Percentiles rank a stretch among this genome's conserved stretches.
phyloP scores from a whole-genome alignment of 441 rosid species.

The Brassica balearica region DNA sequence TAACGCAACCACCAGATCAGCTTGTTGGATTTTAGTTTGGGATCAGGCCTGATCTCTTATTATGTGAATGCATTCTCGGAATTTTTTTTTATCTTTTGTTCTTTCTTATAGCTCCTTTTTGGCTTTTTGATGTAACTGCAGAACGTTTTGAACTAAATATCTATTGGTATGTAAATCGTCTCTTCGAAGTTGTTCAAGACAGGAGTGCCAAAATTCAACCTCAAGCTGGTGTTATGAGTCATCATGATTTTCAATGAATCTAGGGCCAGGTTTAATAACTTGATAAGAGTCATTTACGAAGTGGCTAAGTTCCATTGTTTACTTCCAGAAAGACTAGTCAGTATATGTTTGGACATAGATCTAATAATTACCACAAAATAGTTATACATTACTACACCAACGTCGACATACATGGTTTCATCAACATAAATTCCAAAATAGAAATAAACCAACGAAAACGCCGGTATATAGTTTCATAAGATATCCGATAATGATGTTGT shows the following conservation, averaged over 20 bases:
- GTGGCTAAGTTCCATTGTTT: too few species aligned
- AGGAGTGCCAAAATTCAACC: not conserved
- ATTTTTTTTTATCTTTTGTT: too few species aligned
- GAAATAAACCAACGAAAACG: not conserved
- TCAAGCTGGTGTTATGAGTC: not conserved
- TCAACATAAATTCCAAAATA: not conserved
- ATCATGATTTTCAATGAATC: not conserved
- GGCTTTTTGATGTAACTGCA: too few species aligned
- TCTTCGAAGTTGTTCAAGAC: not conserved
- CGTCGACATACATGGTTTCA: not conserved
- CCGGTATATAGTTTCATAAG: constrained; percentile 7
- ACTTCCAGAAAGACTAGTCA: not conserved
- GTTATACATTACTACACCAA: not conserved
- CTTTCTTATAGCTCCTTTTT: too few species aligned
- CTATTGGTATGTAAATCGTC: too few species aligned
- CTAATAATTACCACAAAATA: not conserved
- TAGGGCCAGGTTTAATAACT: not conserved
- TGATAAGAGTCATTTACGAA: not conserved
- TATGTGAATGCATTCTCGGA: too few species aligned
- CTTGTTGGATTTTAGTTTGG: too few species aligned
- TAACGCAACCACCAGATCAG: too few species aligned
- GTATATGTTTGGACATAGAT: not conserved
- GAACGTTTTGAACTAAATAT: too few species aligned
- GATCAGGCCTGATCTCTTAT: too few species aligned
- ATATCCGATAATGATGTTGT: not conserved